Evolutionary conservation across 345 rosid genomes (phyloP), one percentile per base, ranked within the genome.

Genomic region (Kernera saxatilis): DNA sequence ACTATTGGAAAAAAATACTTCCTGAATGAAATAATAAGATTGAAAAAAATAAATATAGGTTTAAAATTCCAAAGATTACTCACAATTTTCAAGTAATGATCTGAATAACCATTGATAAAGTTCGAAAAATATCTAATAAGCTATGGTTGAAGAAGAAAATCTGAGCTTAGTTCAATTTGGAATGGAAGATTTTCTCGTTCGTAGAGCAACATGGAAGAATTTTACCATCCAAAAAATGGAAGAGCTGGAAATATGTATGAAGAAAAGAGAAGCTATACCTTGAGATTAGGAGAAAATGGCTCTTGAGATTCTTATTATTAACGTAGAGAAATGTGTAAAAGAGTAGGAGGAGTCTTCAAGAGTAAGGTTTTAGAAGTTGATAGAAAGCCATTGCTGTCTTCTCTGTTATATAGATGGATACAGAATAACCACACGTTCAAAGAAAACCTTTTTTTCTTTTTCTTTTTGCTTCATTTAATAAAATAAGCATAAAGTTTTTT

Each of bases 361-460:
- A 61, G 70, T 69, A 68, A 69, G 78, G 78, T 68, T 67, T 67
- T 59, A 23, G 45, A 74, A 13, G 68, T 53, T 73, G 2, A 40
- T 40, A 67, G 63, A 67, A 67, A 74, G 78, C 37, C 57, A 69
- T 52, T 52, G 70, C 32, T 37, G 44, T 53, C 74, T 36, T 44
- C 64, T 61, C 50, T 29, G 14, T 74, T 75, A 25, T 61, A 75
- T 68, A 75, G 78, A 69, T 75, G 65, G 69, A 40, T 67, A 59
- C 73, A 59, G 32, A 67, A 30, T 60, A 75, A 75, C 64, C 62
- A 75, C 64, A 75, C 69, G 69, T 61, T 60, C 14, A 52, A 23
- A 67, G 5, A 56, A 56, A 64, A 64, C 14, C 9, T n/a, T 44
- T 59, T 13, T 35, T 13, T n/a, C 25, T 23, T 22, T 7, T n/a